These are phyloP conservation scores for Hyaloscypha hepaticicola DNA, from an alignment of 495 filamentous ascomycete genomes.

Conservation along the genomic window DNA sequence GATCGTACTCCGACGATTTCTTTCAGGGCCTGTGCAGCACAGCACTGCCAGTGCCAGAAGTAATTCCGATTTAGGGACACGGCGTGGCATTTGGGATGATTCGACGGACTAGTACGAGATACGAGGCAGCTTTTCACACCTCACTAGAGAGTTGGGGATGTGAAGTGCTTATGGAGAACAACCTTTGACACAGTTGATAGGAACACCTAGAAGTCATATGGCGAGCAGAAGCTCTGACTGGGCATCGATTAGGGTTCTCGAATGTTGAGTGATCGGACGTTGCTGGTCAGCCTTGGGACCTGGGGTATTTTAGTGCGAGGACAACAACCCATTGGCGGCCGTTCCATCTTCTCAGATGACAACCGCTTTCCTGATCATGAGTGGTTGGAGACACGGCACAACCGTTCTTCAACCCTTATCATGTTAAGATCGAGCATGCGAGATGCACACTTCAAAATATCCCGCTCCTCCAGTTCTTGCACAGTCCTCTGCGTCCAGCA, in stretches of 20 bases:
- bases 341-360: background rate
- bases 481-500: too few species aligned
- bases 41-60: too few species aligned
- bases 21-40: background rate
- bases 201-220: background rate
- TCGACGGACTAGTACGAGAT: background rate
- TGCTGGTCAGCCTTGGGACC: background rate
- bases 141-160: background rate
- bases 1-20: background rate
- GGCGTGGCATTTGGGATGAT: background rate
- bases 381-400: background rate
- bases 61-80: background rate
- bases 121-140: too few species aligned
- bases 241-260: background rate
- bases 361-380: background rate
- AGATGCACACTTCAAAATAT: background rate
- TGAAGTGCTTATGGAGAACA: background rate
- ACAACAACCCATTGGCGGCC: too few species aligned
- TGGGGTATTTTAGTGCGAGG: too few species aligned
- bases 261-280: background rate
- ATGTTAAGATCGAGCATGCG: background rate
- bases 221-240: too few species aligned
- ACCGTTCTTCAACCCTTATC: background rate
- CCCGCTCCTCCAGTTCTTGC: background rate
- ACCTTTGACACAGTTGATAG: background rate